These are phyloP conservation scores for Sporothrix inflata DNA, from an alignment of 2,329 filamentous ascomycete genomes.

Conservation along the genomic window DNA sequence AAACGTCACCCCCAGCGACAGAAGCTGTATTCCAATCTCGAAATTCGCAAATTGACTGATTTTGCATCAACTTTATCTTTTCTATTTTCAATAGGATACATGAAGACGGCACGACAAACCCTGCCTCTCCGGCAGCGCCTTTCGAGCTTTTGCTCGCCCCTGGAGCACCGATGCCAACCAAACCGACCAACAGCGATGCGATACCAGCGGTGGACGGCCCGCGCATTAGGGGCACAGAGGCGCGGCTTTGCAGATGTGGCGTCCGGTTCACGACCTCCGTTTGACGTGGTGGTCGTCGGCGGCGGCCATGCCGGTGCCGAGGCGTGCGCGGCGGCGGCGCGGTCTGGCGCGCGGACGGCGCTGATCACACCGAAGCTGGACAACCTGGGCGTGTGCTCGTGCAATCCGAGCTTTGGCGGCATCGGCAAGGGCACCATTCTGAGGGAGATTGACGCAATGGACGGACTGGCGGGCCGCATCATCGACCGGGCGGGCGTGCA, in stretches of 20 bases:
- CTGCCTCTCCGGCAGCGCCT: conserved; percentile 22
- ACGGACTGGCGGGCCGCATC: conserved; percentile 83
- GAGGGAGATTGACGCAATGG: conserved; percentile 90
- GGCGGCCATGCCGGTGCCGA: conserved; percentile 95
- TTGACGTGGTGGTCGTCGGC: conserved; percentile 93
- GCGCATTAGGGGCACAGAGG: background rate
- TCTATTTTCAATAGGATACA: background rate
- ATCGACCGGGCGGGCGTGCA: conserved; percentile 96
- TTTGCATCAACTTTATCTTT: background rate
- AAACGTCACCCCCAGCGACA: background rate
- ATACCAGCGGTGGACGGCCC: background rate
- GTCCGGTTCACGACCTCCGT: conserved; percentile 47
- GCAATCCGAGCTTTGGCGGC: conserved; percentile 96
- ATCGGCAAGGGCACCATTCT: conserved; percentile 98
- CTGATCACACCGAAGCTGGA: conserved; percentile 85
- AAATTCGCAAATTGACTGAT: background rate
- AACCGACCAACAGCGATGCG: background rate
- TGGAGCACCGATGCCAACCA: background rate
- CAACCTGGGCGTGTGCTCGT: conserved; percentile 93
- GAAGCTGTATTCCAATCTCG: background rate
- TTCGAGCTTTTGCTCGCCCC: background rate
- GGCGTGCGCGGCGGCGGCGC: conserved; percentile 86
- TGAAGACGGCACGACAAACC: conserved; percentile 9
- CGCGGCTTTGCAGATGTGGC: conserved; percentile 32
- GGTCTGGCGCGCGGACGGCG: conserved; percentile 84